Base-by-base conservation (phyloP, 805 yeast species). In the Myxozyma mucilagina region DNA sequence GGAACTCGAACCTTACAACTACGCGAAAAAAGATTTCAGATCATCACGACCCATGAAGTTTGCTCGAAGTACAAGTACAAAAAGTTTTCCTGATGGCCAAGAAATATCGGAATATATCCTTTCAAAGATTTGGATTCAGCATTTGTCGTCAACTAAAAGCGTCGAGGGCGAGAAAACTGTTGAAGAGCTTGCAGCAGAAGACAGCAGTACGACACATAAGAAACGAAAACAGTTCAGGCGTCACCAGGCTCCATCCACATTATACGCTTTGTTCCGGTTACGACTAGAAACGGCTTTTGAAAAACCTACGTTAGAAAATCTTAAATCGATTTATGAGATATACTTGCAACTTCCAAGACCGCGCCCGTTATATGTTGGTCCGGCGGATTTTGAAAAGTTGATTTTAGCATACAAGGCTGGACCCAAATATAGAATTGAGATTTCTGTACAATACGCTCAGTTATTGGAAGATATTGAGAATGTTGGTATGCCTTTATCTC, bases 311-410 rank as follows among this genome's bases (percentile, higher is more conserved):
- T 13, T 16, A 32, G 7, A 41, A 50, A 54, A 34, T 6, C 47
- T 63, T 20, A 51, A 47, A 14, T 32, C 42, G 10, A 47, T 57
- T 29, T 58, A 44, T 53, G 54, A 60, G 1, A 69, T 69, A 2
- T 75, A 74, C 60, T 43, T 67, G 13, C 32, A 54, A 1, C 57
- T 77, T 4, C 80, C 80, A 2, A 47, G 60, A 18, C 77, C 76
- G 11, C 71, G 72, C 36, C 76, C 78, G 5, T 52, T 63, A 13
- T 70, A 70, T 47, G 68, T 77, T 18, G 59, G 65, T 4, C 62
- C 70, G 0, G 61, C 52, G 9, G 75, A 76, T 57, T 65, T 76
- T 29, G 79, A 76, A 60, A 69, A 65, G 10, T 59, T 76, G 6
- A 29, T 77, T 34, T 31, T 16, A n/a, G 38, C 39, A 13, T 59